Evolutionary conservation across 2,329 filamentous ascomycete genomes (phyloP).

Genomic region (Alternaria angustiovoidea): DNA sequence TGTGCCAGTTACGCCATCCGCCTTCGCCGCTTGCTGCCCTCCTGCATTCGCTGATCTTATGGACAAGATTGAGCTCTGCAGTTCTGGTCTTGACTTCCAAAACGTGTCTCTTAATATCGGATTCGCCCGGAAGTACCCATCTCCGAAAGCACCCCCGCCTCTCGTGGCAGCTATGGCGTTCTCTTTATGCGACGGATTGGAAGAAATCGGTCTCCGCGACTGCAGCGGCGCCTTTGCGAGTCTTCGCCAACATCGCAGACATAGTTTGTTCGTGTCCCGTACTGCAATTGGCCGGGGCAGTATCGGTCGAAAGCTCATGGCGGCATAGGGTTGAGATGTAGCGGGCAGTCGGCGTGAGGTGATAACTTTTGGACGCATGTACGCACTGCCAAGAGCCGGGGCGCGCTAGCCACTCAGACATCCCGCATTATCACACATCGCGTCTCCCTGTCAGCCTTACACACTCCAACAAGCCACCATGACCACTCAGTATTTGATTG

Average conservation of each 20-base stretch:
- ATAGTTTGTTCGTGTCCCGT: constrained; percentile 42
- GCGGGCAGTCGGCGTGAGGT: not conserved
- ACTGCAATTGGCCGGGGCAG: constrained; percentile 39
- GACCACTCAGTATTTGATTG: not conserved
- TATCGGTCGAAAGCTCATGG: constrained; percentile 50
- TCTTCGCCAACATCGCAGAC: constrained; percentile 46
- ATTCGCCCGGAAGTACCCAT: constrained; percentile 53
- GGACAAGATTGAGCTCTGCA: constrained; percentile 42
- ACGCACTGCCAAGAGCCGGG: constrained; percentile 13
- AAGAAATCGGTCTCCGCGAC: constrained; percentile 40
- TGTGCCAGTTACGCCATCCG: constrained; percentile 17
- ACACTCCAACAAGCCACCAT: not conserved
- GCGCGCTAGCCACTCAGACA: constrained; percentile 11
- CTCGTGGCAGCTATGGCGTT: constrained; percentile 41
- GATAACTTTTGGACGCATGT: constrained; percentile 14
- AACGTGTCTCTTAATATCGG: constrained; percentile 44
- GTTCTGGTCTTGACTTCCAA: constrained; percentile 35
- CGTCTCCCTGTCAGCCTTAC: not conserved
- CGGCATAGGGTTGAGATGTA: constrained; percentile 30
- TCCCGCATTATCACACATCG: not conserved
- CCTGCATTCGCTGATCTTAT: constrained; percentile 12
- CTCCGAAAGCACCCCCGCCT: constrained; percentile 44
- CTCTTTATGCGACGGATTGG: constrained; percentile 33
- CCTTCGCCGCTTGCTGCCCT: constrained; percentile 17
- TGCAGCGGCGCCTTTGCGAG: constrained; percentile 32